Evolutionary conservation across 2,329 filamentous ascomycete species (phyloP), one percentile per base, ranked within the genome.

Genomic region (Ophiognomonia clavigignenti-juglandacearum): DNA sequence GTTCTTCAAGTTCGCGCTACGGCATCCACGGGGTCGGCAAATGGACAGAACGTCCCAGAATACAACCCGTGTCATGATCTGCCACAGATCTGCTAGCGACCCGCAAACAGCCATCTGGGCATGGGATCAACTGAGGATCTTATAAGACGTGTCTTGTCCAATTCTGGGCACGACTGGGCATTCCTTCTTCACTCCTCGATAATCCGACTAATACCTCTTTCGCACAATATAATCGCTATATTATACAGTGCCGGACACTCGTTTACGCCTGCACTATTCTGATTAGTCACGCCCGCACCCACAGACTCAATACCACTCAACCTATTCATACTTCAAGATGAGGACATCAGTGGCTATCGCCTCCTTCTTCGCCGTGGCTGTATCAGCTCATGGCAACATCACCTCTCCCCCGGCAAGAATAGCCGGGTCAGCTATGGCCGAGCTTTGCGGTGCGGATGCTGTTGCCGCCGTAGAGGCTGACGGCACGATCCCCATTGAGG

Each of bases 371-470:
- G 57, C 53, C 20, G 53, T 54, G 7, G 54, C 57, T 1, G 68
- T 66, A 41, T 64, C 64, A 22, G 68, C 65, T 23, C 72, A 75
- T 54, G 71, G 72, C 48, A 66, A 67, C 54, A 62, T 75, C 61
- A 62, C 59, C 34, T 63, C 57, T 4, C 73, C 73, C 4, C 38
- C 61, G 0, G 58, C 70, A n/a, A 71, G 73, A 29, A 43, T 59
- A 23, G 61, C 69, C 14, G 72, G 72, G 6, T 46, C 63, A 2
- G 70, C 70, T 46, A 74, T 66, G 68, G 62, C 61, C 29, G 55
- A 63, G 4, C 65, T 68, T 4, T 76, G 73, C 44, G 73, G 73
- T 6, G 57, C 70, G 6, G 60, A 65, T 43, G 66, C 70, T 24
- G 65, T 69, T 14, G 53, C 64, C 40, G 58, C 59, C 4, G 57